Evolutionary conservation across 345 rosid species (phyloP).

Genomic region (Kandelia obovata): DNA sequence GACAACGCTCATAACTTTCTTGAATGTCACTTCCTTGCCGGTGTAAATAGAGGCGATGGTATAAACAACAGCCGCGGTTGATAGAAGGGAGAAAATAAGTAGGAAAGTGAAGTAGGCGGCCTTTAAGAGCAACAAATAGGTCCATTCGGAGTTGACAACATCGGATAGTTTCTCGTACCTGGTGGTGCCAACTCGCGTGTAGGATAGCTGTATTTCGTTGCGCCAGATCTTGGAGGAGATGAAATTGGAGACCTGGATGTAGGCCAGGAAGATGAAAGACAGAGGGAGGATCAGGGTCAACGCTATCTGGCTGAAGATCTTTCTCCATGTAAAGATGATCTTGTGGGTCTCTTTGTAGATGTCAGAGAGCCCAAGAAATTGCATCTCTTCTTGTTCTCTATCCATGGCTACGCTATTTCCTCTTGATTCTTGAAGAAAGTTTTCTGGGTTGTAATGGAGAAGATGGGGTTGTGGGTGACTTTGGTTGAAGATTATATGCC

Average conservation of each 20-base stretch:
- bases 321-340: slow-evolving; percentile 33
- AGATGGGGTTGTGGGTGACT: neutral
- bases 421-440: neutral
- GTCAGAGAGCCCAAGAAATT: slow-evolving; percentile 41
- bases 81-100: slow-evolving; percentile 35
- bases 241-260: slow-evolving; percentile 29
- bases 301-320: slow-evolving; percentile 43
- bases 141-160: slow-evolving; percentile 21
- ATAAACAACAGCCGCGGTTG: slow-evolving; percentile 50
- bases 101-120: slow-evolving; percentile 27
- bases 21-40: slow-evolving; percentile 27
- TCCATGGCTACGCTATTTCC: slow-evolving; percentile 26
- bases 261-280: slow-evolving; percentile 44
- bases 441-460: neutral
- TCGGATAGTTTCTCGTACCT: slow-evolving; percentile 20
- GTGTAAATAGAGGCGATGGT: slow-evolving; percentile 42
- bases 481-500: too few relatives aligned
- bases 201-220: slow-evolving; percentile 20
- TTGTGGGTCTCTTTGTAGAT: slow-evolving; percentile 41
- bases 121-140: slow-evolving; percentile 24
- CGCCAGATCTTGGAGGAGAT: slow-evolving; percentile 19
- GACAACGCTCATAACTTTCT: slow-evolving; percentile 36
- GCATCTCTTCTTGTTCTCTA: slow-evolving; percentile 51
- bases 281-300: slow-evolving; percentile 47
- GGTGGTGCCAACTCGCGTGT: slow-evolving; percentile 18